Evolutionary conservation across 345 rosid species (phyloP).

Genomic region (Aquilaria sinensis): DNA sequence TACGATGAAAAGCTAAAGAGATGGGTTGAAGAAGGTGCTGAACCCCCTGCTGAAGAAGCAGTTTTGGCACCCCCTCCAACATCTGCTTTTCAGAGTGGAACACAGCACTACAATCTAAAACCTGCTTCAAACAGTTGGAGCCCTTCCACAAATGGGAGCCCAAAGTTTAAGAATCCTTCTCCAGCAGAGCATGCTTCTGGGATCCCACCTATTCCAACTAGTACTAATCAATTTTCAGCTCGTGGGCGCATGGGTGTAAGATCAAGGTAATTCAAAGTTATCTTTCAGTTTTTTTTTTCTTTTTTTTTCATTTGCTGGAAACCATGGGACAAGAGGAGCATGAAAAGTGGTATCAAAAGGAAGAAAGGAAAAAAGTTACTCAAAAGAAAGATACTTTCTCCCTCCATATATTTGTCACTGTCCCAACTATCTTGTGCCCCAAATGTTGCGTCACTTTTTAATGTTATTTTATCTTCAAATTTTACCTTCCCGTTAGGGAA

Average conservation of each 20-base stretch:
- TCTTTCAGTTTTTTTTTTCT: not conserved
- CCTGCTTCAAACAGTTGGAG: slow-evolving; percentile 48
- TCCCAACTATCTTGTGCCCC: too few relatives aligned
- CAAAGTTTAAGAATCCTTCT: slow-evolving; percentile 36
- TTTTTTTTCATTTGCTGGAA: slow-evolving; percentile 1
- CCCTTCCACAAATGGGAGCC: slow-evolving; percentile 44
- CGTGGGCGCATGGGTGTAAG: slow-evolving; percentile 89
- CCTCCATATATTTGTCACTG: too few relatives aligned
- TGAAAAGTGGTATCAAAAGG: not conserved
- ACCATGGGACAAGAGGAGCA: not conserved
- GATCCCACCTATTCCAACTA: slow-evolving; percentile 73
- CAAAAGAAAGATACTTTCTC: not conserved
- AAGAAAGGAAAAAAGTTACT: not conserved
- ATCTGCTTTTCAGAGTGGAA: slow-evolving; percentile 60
- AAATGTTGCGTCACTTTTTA: too few relatives aligned
- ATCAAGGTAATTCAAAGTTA: slow-evolving; percentile 49
- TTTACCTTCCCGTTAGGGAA: too few relatives aligned
- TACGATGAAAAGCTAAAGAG: slow-evolving; percentile 92
- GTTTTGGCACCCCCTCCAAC: slow-evolving; percentile 89
- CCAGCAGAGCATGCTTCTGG: slow-evolving; percentile 52
- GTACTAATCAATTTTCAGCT: slow-evolving; percentile 83
- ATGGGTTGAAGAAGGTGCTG: slow-evolving; percentile 98
- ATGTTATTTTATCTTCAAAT: too few relatives aligned
- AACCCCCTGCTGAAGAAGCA: slow-evolving; percentile 77
- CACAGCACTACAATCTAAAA: slow-evolving; percentile 53